Evolutionary conservation across 2,329 filamentous ascomycete genomes (phyloP).

Genomic region (Fusarium falciforme): DNA sequence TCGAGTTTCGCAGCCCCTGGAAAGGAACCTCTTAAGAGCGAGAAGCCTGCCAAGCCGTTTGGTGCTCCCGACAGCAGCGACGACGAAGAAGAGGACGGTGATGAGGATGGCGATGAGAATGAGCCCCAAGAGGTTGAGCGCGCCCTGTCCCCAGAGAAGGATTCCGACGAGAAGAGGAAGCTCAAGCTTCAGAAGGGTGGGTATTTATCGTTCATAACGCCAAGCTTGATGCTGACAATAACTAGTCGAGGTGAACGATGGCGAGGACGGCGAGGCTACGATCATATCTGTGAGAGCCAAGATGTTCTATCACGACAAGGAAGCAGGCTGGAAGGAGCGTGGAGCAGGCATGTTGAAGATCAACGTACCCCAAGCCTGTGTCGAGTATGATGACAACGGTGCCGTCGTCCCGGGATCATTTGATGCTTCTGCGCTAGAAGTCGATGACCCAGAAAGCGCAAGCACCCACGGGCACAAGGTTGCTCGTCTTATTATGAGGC

Average conservation of each 20-base stretch:
- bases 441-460: constrained; percentile 53
- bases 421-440: constrained; percentile 63
- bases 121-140: constrained; percentile 61
- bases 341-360: constrained; percentile 87
- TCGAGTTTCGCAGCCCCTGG: constrained; percentile 78
- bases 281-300: constrained; percentile 83
- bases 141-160: constrained; percentile 61
- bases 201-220: constrained; percentile 41
- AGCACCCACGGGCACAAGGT: constrained; percentile 55
- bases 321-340: constrained; percentile 87
- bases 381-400: constrained; percentile 66
- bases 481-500: constrained; percentile 86
- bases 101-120: constrained; percentile 54
- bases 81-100: constrained; percentile 60
- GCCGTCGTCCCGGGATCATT: constrained; percentile 64
- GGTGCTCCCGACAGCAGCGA: constrained; percentile 78
- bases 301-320: constrained; percentile 81
- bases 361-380: constrained; percentile 74
- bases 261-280: constrained; percentile 85
- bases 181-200: constrained; percentile 76
- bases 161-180: constrained; percentile 73
- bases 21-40: constrained; percentile 58
- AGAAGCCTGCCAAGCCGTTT: constrained; percentile 78
- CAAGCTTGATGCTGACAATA: constrained; percentile 40
- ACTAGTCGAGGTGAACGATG: constrained; percentile 79